A percentile compares a stretch with the other conserved stretches of the same genome.
These are phyloP conservation scores for Lactarius pseudohatsudake DNA, from an alignment of 768 basidiomycete species.

Conservation along the genomic window DNA sequence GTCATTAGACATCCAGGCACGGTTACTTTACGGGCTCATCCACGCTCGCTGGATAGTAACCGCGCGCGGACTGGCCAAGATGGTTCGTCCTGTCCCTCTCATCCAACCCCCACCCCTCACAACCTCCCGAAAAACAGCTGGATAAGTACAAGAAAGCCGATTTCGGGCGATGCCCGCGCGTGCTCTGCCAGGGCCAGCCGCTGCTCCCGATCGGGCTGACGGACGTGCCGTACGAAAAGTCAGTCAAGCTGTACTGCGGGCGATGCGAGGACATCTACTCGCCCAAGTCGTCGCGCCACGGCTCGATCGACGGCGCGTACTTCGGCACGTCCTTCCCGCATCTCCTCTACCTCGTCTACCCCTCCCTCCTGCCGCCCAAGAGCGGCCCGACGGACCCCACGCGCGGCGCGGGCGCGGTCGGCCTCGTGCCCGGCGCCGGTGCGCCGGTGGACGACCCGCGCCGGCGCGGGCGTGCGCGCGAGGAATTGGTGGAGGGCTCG, in stretches of 20 bases:
- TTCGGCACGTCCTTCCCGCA: conserved; percentile 99
- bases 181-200: conserved; percentile 90
- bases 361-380: conserved; percentile 87
- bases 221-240: conserved; percentile 97
- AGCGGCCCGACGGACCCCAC: conserved; percentile 48
- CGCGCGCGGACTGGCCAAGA: conserved; percentile 88
- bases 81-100: conserved; percentile 53
- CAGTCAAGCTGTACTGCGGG: conserved; percentile 97
- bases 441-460: conserved; percentile 36
- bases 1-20: conserved; percentile 88
- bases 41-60: conserved; percentile 98
- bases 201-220: conserved; percentile 96
- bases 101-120: background rate
- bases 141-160: conserved; percentile 99
- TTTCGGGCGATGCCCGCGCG: conserved; percentile 97
- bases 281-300: conserved; percentile 95
- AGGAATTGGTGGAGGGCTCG: conserved; percentile 52
- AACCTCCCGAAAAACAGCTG: conserved; percentile 46
- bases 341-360: conserved; percentile 95
- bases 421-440: conserved; percentile 31
- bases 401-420: conserved; percentile 30
- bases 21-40: conserved; percentile 92
- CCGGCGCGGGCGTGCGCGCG: conserved; percentile 32
- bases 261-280: conserved; percentile 99
- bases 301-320: conserved; percentile 97